These are phyloP conservation scores for Tuber umbilicatum DNA, from an alignment of 495 filamentous ascomycete genomes.

Conservation along the genomic window DNA sequence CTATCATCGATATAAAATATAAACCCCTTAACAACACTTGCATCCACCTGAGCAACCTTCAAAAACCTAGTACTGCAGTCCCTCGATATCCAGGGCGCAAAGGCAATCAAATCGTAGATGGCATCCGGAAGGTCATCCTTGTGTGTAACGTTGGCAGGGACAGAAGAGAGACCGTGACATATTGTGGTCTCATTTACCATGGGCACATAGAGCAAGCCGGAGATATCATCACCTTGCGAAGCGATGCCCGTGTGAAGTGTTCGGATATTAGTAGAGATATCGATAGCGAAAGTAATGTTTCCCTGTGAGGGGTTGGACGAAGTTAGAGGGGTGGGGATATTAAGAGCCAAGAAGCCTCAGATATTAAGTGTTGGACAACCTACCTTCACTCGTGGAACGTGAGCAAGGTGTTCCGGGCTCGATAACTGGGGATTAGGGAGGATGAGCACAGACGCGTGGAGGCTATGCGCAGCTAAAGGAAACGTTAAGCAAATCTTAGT, in stretches of 20 bases:
- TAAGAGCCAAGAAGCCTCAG: neutral
- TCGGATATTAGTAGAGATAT: constrained; percentile 28
- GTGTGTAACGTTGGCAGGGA: constrained; percentile 71
- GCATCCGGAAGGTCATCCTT: constrained; percentile 61
- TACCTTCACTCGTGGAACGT: constrained; percentile 32
- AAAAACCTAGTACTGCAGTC: constrained; percentile 67
- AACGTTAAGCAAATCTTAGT: neutral
- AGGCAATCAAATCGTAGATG: constrained; percentile 55
- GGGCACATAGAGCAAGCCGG: constrained; percentile 77
- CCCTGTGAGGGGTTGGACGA: constrained; percentile 16
- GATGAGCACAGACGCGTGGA: constrained; percentile 37
- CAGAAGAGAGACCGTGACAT: constrained; percentile 55
- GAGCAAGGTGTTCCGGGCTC: constrained; percentile 25
- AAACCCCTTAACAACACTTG: constrained; percentile 53
- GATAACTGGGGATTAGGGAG: constrained; percentile 33
- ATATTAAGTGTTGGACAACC: neutral
- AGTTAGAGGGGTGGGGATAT: constrained; percentile 4
- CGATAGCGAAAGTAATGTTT: constrained; percentile 34
- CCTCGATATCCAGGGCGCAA: constrained; percentile 80
- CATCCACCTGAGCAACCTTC: constrained; percentile 52
- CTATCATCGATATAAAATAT: constrained; percentile 67
- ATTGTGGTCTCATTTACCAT: constrained; percentile 51
- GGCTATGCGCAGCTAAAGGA: constrained; percentile 29
- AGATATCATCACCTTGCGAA: constrained; percentile 30
- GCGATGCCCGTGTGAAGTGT: constrained; percentile 35